Evolutionary conservation across 371 early-diverging fungal species (phyloP), one percentile per base, ranked within the genome.

Genomic region (Choanephora cucurbitarum): DNA sequence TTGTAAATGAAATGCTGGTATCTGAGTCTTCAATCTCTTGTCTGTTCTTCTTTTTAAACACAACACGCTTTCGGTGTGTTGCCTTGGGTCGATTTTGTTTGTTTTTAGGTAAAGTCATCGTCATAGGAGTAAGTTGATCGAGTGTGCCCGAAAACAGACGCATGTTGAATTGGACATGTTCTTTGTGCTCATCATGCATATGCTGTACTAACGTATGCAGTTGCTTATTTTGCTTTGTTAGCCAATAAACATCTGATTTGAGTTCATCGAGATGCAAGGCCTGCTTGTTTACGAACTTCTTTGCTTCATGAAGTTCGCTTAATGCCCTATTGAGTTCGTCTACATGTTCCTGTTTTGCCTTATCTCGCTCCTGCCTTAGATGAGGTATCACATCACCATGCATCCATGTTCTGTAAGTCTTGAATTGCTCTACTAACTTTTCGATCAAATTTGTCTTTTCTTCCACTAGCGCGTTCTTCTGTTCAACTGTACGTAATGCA

Each of bases 231-330:
- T 67, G 63, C 23, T 52, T 57, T 17, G 55, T 64, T 28, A 75
- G 53, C 75, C 75, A 72, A 45, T 75, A 59, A 17, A 69, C 24
- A 51, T 67, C 67, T 19, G 72, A 69, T 39, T 75, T 75, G 0
- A 75, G 49, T 11, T 55, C 55, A 49, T 71, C 61, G 9, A 75
- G 19, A 11, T 67, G 46, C 40, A 56, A 59, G 1, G 75, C 75
- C 45, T 75, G 75, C 3, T 47, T 44, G 31, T 75, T 75, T 10
- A 75, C 69, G 21, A 72, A 75, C 32, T 64, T 69, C 43, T 75
- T 75, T 9, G 75, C 72, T 28, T 72, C 58, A 28, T 55, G 52
- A n/a, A 75, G 48, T 22, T 75, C 74, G 11, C 41, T 54, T 40
- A 62, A 28, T 22, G 69, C 19, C 14, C 31, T 19, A 22, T 63